Conservation (phyloP, 2,329 filamentous ascomycete species). For the Curvularia sp. region DNA sequence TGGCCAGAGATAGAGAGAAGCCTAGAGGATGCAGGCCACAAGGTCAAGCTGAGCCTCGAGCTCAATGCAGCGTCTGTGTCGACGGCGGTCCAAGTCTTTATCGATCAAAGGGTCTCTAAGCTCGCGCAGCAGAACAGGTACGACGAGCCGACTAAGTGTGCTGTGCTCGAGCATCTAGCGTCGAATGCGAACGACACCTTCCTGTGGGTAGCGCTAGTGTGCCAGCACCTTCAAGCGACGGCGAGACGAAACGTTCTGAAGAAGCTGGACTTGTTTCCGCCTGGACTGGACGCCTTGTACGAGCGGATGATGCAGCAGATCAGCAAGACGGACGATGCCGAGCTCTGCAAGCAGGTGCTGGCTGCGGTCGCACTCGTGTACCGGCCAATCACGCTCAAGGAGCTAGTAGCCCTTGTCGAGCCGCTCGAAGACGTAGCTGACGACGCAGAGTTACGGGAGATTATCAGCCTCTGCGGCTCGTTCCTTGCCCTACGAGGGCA, state of each 20-base stretch:
- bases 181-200: constrained; percentile 31
- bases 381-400: constrained; percentile 49
- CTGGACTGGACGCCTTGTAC: constrained; percentile 52
- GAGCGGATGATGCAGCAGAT: constrained; percentile 51
- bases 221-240: constrained; percentile 41
- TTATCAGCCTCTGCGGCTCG: constrained; percentile 52
- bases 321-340: constrained; percentile 30
- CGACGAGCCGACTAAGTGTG: constrained; percentile 47
- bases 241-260: constrained; percentile 20
- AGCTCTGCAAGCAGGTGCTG: constrained; percentile 50
- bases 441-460: constrained; percentile 6
- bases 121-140: constrained; percentile 26
- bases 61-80: constrained; percentile 35
- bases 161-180: constrained; percentile 28
- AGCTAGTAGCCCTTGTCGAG: constrained; percentile 42
- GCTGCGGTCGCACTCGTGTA: constrained; percentile 39
- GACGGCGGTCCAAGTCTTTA: constrained; percentile 50
- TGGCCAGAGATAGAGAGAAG: not conserved
- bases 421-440: constrained; percentile 11
- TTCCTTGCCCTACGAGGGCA: constrained; percentile 14
- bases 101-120: constrained; percentile 43
- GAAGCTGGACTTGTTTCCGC: constrained; percentile 42
- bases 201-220: constrained; percentile 43
- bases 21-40: not conserved
- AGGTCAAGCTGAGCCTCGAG: not conserved